Evolutionary conservation across 352 stramenopile species (phyloP).

Genomic region (Elongisporangium senticosum): DNA sequence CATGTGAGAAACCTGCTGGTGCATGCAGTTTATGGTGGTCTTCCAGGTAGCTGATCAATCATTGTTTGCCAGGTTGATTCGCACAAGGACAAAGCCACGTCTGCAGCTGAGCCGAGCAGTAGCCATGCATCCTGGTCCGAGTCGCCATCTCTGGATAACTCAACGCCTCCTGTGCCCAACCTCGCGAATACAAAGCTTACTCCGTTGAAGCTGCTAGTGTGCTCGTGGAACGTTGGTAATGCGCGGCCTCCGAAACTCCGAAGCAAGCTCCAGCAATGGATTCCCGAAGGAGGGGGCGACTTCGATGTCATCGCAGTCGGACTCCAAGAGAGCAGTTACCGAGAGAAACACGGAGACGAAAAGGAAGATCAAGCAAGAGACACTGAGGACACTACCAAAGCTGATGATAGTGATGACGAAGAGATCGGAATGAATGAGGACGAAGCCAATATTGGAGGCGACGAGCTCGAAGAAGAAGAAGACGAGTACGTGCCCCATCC

Average conservation of each 20-base stretch:
- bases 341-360: constrained; percentile 26
- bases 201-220: constrained; percentile 51
- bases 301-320: constrained; percentile 83
- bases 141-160: background rate
- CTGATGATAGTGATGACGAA: constrained; percentile 18
- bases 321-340: constrained; percentile 80
- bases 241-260: constrained; percentile 62
- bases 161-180: background rate
- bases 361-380: constrained; percentile 8
- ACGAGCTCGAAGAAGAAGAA: constrained; percentile 23
- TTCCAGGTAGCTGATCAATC: background rate
- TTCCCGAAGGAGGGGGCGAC: constrained; percentile 66
- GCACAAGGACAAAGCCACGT: constrained; percentile 1
- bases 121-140: background rate
- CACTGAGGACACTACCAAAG: constrained; percentile 9
- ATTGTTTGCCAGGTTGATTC: constrained; percentile 9
- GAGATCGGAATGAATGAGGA: constrained; percentile 17
- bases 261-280: constrained; percentile 54
- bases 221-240: constrained; percentile 85
- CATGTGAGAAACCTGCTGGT: constrained; percentile 6
- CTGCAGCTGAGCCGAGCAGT: background rate
- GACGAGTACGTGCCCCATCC: constrained; percentile 22
- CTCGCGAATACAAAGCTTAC: background rate
- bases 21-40: background rate
- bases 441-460: constrained; percentile 11